Conservation (phyloP, 192 early-diverging fungal species). For the Mortierella hygrophila region DNA sequence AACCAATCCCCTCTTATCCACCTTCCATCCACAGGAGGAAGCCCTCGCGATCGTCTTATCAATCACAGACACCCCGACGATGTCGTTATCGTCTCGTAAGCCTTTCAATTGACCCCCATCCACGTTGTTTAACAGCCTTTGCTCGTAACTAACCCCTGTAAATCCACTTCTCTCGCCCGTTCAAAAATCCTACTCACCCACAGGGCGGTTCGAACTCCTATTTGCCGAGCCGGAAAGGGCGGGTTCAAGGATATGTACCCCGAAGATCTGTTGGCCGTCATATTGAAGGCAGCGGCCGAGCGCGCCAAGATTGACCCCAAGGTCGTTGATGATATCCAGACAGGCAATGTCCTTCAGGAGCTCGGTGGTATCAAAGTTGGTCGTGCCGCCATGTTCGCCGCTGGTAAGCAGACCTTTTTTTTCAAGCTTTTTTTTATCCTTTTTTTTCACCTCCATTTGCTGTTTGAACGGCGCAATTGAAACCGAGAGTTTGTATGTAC, state of each 20-base stretch:
- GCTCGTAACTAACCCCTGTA: no score
- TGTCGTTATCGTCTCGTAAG: slow-evolving; percentile 87
- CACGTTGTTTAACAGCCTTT: neutral
- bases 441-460: no score
- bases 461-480: neutral
- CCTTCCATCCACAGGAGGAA: slow-evolving; percentile 9
- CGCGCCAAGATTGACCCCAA: slow-evolving; percentile 86
- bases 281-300: slow-evolving; percentile 82
- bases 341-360: slow-evolving; percentile 93
- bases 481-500: neutral
- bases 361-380: slow-evolving; percentile 92
- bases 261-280: slow-evolving; percentile 64
- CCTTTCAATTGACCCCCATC: neutral
- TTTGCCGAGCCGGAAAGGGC: slow-evolving; percentile 92
- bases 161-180: neutral
- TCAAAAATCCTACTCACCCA: neutral
- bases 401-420: slow-evolving; percentile 60
- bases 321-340: slow-evolving; percentile 92
- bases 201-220: slow-evolving; percentile 86
- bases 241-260: slow-evolving; percentile 92
- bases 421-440: no score
- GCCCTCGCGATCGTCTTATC: slow-evolving; percentile 40
- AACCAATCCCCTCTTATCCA: neutral
- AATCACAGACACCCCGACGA: slow-evolving; percentile 77
- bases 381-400: slow-evolving; percentile 92